phyloP scores from a whole-genome alignment of 2,329 filamentous ascomycete species.

The Colletotrichum truncatum region DNA sequence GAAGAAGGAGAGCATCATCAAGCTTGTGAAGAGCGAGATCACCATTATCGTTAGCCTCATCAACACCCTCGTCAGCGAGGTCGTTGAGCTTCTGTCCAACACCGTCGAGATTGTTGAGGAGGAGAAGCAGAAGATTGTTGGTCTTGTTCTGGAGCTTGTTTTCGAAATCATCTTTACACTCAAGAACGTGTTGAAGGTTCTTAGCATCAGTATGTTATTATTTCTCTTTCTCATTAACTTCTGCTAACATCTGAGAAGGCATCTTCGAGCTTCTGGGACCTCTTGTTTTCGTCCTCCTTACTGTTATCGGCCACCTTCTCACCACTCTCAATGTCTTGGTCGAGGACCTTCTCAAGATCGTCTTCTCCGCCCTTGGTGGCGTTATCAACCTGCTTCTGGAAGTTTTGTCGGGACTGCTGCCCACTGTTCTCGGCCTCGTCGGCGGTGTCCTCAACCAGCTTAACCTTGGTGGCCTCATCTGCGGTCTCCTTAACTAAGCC shows the following conservation, averaged over 20 bases:
- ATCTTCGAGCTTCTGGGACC: slow-evolving; percentile 28
- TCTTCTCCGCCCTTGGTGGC: slow-evolving; percentile 7
- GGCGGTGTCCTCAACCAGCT: slow-evolving; percentile 15
- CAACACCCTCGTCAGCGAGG: slow-evolving; percentile 2
- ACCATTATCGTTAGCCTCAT: slow-evolving; percentile 21
- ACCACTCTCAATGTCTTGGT: slow-evolving; percentile 17
- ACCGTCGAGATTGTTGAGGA: slow-evolving; percentile 20
- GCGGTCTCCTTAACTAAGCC: slow-evolving; percentile 14
- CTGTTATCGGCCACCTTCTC: slow-evolving; percentile 18
- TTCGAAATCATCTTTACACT: slow-evolving; percentile 18
- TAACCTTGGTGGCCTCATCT: slow-evolving; percentile 15
- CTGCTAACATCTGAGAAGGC: too few species aligned
- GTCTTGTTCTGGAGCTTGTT: slow-evolving; percentile 17
- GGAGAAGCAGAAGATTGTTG: slow-evolving; percentile 23
- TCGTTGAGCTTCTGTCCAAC: slow-evolving; percentile 10
- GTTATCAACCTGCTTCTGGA: slow-evolving; percentile 13
- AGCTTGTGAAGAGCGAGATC: slow-evolving; percentile 22
- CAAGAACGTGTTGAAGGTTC: slow-evolving; percentile 15
- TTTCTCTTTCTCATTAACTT: too few species aligned
- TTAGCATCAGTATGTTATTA: too few species aligned
- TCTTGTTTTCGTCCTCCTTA: slow-evolving; percentile 20
- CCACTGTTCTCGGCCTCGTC: slow-evolving; percentile 10
- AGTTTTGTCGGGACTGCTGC: slow-evolving; percentile 19
- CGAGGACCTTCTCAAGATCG: slow-evolving; percentile 13
- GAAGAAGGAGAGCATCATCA: slow-evolving; percentile 17